Evolutionary conservation across 306 rosid genomes (phyloP).

Genomic region (Citrullus colocynthis): DNA sequence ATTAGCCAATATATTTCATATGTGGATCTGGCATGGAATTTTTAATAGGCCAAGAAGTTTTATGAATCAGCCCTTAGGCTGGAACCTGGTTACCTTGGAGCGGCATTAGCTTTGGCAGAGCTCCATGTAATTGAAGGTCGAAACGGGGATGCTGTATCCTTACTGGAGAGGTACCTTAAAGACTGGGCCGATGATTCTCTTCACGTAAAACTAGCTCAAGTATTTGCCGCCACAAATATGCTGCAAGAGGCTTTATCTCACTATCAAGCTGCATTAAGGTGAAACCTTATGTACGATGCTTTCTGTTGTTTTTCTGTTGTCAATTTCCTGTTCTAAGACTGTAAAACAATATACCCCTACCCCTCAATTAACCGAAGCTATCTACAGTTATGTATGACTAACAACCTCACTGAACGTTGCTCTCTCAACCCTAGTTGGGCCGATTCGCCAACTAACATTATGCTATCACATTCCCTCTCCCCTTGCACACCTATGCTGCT

Average conservation of each 20-base stretch:
- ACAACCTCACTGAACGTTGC: not conserved
- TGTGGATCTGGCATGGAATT: slow-evolving; percentile 6
- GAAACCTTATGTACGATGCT: not conserved
- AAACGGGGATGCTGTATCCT: slow-evolving; percentile 79
- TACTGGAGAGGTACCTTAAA: slow-evolving; percentile 88
- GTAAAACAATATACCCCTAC: not conserved
- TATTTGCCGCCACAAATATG: slow-evolving; percentile 89
- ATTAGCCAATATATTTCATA: slow-evolving; percentile 8
- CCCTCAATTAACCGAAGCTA: not conserved
- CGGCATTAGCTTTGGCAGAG: slow-evolving; percentile 98
- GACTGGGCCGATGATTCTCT: slow-evolving; percentile 99
- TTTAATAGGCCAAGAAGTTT: slow-evolving; percentile 81
- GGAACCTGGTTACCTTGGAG: slow-evolving; percentile 97
- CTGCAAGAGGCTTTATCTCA: slow-evolving; percentile 88
- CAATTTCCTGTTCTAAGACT: not conserved
- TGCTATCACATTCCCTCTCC: not conserved
- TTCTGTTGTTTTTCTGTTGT: not conserved
- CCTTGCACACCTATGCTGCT: not conserved
- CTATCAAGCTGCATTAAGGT: slow-evolving; percentile 97
- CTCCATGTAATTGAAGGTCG: slow-evolving; percentile 96
- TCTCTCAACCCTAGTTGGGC: not conserved
- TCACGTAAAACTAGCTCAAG: slow-evolving; percentile 96
- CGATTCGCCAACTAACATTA: not conserved
- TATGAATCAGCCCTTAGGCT: slow-evolving; percentile 98
- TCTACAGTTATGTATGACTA: not conserved